Evolutionary conservation across 768 basidiomycete species (phyloP), one percentile per base, ranked within the genome.

Genomic region (Boletus sp.): DNA sequence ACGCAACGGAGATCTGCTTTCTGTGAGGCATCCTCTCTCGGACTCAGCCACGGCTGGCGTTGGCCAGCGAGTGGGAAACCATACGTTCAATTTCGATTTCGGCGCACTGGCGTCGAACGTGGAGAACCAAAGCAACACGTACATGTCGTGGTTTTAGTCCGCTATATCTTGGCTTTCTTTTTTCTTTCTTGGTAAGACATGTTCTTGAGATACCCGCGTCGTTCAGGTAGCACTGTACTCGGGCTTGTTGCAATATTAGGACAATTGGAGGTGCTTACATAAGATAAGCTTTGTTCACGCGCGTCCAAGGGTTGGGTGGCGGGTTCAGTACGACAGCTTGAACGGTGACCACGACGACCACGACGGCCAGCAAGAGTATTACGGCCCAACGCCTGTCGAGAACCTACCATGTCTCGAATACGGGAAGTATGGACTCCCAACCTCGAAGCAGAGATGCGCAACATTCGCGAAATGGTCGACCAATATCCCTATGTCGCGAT

Each of bases 341-440:
- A 47, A 48, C 54, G 33, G 32, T 30, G 55, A 69, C 68, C 52
- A 65, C 64, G 54, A 69, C 64, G 56, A 64, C 62, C 32, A 36
- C 30, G 45, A 51, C 48, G 57, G 54, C 32, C 20, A 59, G 29
- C 50, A 52, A 45, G 47, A 40, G 10, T 18, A 46, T 9, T 7
- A 44, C 51, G 45, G 42, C 37, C 41, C 54, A 49, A 35, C 54
- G 49, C 30, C 51, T 39, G 28, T 55, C 47, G 47, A 47, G 52
- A 54, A 47, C 28, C 14, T n/a, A 46, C 54, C 52, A 89, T 90
- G 87, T 81, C 87, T 61, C 85, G 87, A 73, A 95, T 95, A 84
- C 83, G 87, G 65, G 94, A 99, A 67, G 96, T 99, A 66, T 99
- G 96, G 95, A 84, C 85, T 2, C 87, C 86, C 37, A 97, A 95